Evolutionary conservation across 345 rosid genomes (phyloP).

Genomic region (Conringia planisiliqua): DNA sequence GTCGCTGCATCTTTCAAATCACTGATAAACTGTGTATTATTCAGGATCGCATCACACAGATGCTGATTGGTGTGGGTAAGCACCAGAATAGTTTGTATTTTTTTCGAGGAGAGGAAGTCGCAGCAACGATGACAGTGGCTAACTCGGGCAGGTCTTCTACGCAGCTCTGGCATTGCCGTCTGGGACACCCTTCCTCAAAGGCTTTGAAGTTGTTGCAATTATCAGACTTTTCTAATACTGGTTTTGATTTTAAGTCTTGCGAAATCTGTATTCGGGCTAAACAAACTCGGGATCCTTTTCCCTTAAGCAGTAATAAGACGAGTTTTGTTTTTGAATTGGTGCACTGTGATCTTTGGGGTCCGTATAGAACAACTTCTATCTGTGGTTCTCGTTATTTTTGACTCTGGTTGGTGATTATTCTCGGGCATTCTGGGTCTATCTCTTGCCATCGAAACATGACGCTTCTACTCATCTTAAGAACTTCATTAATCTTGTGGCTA

Average conservation of each 20-base stretch:
- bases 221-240: background rate
- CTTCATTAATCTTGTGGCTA: background rate
- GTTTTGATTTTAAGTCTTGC: background rate
- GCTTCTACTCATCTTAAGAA: background rate
- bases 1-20: background rate
- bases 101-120: background rate
- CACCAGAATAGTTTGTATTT: background rate
- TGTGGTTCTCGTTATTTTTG: background rate
- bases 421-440: background rate
- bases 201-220: background rate
- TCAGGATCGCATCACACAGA: background rate
- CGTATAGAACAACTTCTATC: too few relatives aligned
- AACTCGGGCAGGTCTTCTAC: too few relatives aligned
- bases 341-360: too few relatives aligned
- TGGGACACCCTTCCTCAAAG: background rate
- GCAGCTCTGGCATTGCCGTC: background rate
- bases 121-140: too few relatives aligned
- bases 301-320: background rate
- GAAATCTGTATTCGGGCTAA: background rate
- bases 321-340: too few relatives aligned
- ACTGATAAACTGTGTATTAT: background rate
- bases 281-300: background rate
- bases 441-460: background rate
- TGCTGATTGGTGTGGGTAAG: background rate
- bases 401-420: background rate